phyloP scores from a whole-genome alignment of 176 grass and related monocot genomes.

The Carex scoparia region DNA sequence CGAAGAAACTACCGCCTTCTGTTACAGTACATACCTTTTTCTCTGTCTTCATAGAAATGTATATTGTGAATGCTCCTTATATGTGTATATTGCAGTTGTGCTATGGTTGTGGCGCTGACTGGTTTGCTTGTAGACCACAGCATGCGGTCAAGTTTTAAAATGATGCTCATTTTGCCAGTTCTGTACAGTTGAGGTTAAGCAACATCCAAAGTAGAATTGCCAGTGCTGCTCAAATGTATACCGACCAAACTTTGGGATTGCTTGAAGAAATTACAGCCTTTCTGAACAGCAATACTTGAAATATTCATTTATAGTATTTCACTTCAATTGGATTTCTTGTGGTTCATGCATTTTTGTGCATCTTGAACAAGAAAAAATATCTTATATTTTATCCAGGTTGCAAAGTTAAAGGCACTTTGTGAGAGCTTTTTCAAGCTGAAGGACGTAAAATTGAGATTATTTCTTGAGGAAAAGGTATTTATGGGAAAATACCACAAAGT shows the following conservation, averaged over 20 bases:
- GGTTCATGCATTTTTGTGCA: not conserved
- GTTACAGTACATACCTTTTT: constrained; percentile 51
- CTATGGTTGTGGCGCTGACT: not conserved
- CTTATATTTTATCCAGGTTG: constrained; percentile 36
- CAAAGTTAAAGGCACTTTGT: constrained; percentile 74
- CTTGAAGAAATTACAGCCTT: not conserved
- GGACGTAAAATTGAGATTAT: constrained; percentile 61
- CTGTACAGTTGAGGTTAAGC: not conserved
- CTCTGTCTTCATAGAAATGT: not conserved
- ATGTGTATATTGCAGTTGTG: not conserved
- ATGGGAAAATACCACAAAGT: not conserved
- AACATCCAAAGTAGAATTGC: not conserved
- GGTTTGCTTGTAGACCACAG: not conserved
- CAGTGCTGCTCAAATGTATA: not conserved
- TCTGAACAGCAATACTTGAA: not conserved
- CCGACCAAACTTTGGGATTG: not conserved
- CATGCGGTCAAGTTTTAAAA: not conserved
- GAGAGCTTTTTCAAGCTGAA: constrained; percentile 94
- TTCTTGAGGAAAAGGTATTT: constrained; percentile 85
- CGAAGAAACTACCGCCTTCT: constrained; percentile 71
- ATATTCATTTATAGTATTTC: not conserved
- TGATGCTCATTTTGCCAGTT: not conserved
- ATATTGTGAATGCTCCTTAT: not conserved
- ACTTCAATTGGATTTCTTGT: not conserved
- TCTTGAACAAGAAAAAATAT: not conserved